Base-by-base conservation (phyloP, 2,329 filamentous ascomycete genomes). In the Colletotrichum sp. region DNA sequence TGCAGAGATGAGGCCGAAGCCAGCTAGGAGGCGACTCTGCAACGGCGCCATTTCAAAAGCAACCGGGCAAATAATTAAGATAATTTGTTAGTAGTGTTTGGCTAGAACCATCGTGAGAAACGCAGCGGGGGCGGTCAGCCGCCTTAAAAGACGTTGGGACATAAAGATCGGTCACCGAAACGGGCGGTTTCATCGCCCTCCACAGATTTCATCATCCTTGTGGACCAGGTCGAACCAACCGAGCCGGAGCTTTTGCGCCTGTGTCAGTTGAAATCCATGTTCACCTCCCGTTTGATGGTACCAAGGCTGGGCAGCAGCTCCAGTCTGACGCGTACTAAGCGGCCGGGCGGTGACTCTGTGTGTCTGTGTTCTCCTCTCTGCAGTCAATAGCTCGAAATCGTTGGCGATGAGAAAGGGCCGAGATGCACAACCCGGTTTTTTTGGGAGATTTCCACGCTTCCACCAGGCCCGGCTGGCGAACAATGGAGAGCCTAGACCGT, bases 241-340 rank as follows among this genome's bases (percentile, higher is more conserved):
- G 48, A 57, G 36, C 59, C 64, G 64, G 70, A 68, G 63, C 30
- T 63, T 59, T 64, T 39, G 69, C 32, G 19, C 55, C 55, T 57
- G 67, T 59, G 48, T 61, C 52, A 57, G 48, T 66, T 55, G 22
- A 8, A 68, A 52, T 57, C 66, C 57, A 61, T 63, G 57, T 52
- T 27, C 44, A 28, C 39, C 44, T 60, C 13, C 30, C 12, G 59
- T 63, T 48, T 36, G 64, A 30, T 60, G 73, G 44, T 28, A 75
- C 73, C 70, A 68, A 73, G 63, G 60, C 70, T 68, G 59, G 70
- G 64, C 70, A 59, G 28, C 44, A 63, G 44, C 73, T 68, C 57
- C 64, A 68, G 73, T 75, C 63, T 75, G 69, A 75, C 73, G 73
- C 73, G 73, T 75, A 68, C 69, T 22, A 64, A 64, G 13, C n/a